Base-by-base conservation (phyloP, 1,139 yeast genomes). In the Debaryomyces fabryi region DNA sequence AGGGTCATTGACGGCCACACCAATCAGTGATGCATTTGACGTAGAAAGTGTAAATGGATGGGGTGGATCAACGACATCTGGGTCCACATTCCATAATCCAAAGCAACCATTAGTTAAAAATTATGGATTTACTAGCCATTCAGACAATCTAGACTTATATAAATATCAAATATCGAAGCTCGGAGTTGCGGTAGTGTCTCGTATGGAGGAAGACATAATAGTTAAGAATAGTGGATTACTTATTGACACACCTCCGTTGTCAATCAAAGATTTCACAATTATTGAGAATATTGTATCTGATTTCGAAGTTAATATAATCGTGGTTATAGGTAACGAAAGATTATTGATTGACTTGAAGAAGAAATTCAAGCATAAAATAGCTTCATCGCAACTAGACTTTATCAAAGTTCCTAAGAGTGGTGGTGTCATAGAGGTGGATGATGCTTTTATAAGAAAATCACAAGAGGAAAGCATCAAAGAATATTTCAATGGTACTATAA, bases 41-140 rank as follows among this genome's bases (percentile, higher is more conserved):
- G 81, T 89, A 27, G 96, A 90, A 59, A 78, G 86, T 42, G 69
- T 74, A 12, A 72, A 73, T 37, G 89, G 90, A 1, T 87, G 93
- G 82, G 98, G 98, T 7, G 85, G 86, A 45, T 79, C 93, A 7
- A 81, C 88, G 44, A 87, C 96, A 0, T 87, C 92, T n/a, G 98
- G 98, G 21, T 88, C 95, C 1, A 81, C 95, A 1, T 69, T 77
- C 44, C 80, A 88, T 50, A 96, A 89, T 64, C 90, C 93, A 13
- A 89, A 90, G 63, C 96, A 89, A 62, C 98, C 98, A 0, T 65
- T 88, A 25, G 95, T 88, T 8, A 86, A 88, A 60, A 85, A 80
- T 59, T 90, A 77, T 65, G 99, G 99, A 0, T 77, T 86, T 47
- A 88, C 84, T 43, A 69, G 73, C 36, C 75, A 82, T 23, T 58